Percentiles rank a stretch among this genome's conserved stretches.
Evolutionary conservation across 805 yeast genomes (phyloP).

Genomic region (Kuraishia hungarica): DNA sequence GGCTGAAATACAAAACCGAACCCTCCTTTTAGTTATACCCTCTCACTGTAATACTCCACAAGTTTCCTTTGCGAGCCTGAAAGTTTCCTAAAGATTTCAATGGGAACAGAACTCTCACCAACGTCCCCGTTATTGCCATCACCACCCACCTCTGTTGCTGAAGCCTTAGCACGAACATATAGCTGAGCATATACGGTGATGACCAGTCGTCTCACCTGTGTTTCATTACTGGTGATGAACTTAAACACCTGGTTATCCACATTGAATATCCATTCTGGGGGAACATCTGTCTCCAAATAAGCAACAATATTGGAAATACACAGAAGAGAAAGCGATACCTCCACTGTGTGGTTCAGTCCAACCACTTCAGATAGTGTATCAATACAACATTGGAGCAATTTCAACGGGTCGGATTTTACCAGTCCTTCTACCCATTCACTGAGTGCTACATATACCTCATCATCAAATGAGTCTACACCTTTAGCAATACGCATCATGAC

Average conservation of each 20-base stretch:
- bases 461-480: not conserved
- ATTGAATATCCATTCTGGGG: slow-evolving; percentile 14
- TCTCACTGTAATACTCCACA: slow-evolving; percentile 33
- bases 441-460: not conserved
- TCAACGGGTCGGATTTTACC: not conserved
- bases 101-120: not conserved
- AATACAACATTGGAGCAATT: not conserved
- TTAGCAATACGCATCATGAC: not conserved
- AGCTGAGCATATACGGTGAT: slow-evolving; percentile 29
- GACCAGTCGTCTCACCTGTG: slow-evolving; percentile 28
- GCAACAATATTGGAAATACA: not conserved
- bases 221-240: slow-evolving; percentile 21
- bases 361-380: not conserved
- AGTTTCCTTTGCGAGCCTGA: slow-evolving; percentile 35
- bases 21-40: not conserved
- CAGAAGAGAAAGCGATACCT: not conserved
- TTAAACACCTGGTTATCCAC: slow-evolving; percentile 24
- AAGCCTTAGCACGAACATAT: not conserved
- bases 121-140: too few relatives aligned
- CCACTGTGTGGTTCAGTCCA: not conserved
- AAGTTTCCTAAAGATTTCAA: slow-evolving; percentile 25
- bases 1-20: not conserved
- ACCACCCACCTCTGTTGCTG: not conserved
- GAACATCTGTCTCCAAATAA: not conserved
- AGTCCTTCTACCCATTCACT: not conserved